Evolutionary conservation across 2,329 filamentous ascomycete genomes (phyloP), one percentile per base, ranked within the genome.

Genomic region (Aspergillus tamarii): DNA sequence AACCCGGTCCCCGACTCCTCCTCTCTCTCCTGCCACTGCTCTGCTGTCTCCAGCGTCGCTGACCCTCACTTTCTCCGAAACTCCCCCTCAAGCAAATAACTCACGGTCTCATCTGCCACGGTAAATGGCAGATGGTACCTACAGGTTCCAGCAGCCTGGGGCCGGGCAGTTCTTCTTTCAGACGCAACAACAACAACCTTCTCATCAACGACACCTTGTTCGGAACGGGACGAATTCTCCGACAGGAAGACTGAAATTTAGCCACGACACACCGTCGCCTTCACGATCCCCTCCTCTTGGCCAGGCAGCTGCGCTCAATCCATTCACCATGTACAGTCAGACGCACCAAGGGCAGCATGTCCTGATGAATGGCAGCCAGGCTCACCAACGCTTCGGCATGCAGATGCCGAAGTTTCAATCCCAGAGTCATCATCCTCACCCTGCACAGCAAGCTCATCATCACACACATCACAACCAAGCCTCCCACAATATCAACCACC

Each of bases 91-190:
- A 69, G 69, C 69, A 73, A 74, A 72, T 69, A 75, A 74, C 68
- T 67, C 73, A 71, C 75, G 77, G 78, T 80, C 75, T 78, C 77
- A 71, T 80, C 77, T 81, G 78, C 80, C 80, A 76, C 79, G 79
- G 80, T 83, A 83, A 80, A 84, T 84, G 82, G 82, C 82, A 82
- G 82, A 84, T 83, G 82, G 81, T 83, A 80, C 80, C 77, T 83
- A 82, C 79, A 81, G 82, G 78, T 83, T 82, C 81, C 81, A 83
- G 77, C 81, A 83, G 80, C 80, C 81, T 82, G 81, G 80, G 77
- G 79, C 80, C 79, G 81, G 81, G 77, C 81, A 80, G 72, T 83
- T 81, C 70, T 82, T 78, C 72, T 82, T 81, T 67, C 76, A 79
- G 75, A 73, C 78, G 65, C 80, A 82, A 69, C 80, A 52, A 52